Conservation (phyloP, 202 grass and related monocot species). For the Panicum hallii region DNA sequence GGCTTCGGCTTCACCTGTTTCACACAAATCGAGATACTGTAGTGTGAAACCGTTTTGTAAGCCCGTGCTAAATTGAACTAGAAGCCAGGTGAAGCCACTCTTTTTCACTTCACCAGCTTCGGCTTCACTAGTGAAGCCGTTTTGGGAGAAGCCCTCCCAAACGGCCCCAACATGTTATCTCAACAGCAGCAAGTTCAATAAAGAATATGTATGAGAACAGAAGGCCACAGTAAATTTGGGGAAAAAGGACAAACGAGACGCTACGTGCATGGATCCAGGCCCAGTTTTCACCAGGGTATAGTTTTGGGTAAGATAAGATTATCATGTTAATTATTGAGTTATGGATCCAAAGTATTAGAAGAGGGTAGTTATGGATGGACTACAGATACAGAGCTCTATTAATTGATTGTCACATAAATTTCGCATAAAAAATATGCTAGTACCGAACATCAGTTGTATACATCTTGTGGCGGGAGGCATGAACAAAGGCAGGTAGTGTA, state of each 20-base stretch:
- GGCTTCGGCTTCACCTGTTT: no score
- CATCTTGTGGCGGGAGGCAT: not conserved
- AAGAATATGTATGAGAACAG: not conserved
- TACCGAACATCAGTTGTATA: not conserved
- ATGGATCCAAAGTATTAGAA: slow-evolving; percentile 18
- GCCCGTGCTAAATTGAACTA: no score
- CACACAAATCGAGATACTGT: no score
- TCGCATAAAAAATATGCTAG: not conserved
- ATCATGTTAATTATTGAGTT: not conserved
- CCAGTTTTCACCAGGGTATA: not conserved
- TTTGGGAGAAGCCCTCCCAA: no score
- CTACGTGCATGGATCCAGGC: not conserved
- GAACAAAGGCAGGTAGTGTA: not conserved
- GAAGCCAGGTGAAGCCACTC: no score
- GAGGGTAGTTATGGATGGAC: not conserved
- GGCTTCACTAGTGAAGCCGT: no score
- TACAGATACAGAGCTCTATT: not conserved
- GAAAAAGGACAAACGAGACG: not conserved
- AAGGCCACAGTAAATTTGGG: not conserved
- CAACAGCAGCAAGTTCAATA: not conserved
- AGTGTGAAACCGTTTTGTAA: no score
- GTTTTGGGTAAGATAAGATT: not conserved
- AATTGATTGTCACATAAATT: not conserved
- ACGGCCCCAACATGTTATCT: not conserved
- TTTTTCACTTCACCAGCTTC: no score